Percentiles rank a stretch among this genome's conserved stretches.
phyloP scores from a whole-genome alignment of 352 stramenopile species.

The Globisporangium cylindrosporum region DNA sequence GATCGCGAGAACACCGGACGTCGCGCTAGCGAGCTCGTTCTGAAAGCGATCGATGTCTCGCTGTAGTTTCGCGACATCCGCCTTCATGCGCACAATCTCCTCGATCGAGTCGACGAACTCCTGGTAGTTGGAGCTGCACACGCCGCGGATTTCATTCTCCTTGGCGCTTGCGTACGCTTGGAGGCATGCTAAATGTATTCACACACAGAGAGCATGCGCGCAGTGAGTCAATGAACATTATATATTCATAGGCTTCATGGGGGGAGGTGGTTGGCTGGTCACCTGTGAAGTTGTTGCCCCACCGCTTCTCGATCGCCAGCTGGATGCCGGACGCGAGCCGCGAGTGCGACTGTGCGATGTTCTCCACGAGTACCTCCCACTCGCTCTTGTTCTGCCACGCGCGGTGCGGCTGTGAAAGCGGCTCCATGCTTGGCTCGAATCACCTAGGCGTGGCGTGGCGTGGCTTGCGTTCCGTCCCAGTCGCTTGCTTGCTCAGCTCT shows the following conservation, averaged over 20 bases:
- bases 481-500: neutral
- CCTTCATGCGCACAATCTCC: slow-evolving; percentile 81
- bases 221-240: neutral
- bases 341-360: slow-evolving; percentile 76
- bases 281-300: slow-evolving; percentile 75
- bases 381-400: slow-evolving; percentile 71
- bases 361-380: slow-evolving; percentile 75
- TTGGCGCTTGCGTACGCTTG: slow-evolving; percentile 58
- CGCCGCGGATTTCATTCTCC: slow-evolving; percentile 70
- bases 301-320: slow-evolving; percentile 77
- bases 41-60: slow-evolving; percentile 68
- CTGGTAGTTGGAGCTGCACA: slow-evolving; percentile 76
- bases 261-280: neutral
- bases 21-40: slow-evolving; percentile 47
- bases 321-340: slow-evolving; percentile 71
- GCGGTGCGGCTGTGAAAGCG: slow-evolving; percentile 7
- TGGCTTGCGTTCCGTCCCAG: too few relatives aligned
- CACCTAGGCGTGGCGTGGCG: neutral
- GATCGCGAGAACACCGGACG: slow-evolving; percentile 42
- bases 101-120: slow-evolving; percentile 83
- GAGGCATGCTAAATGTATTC: slow-evolving; percentile 37
- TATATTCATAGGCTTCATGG: neutral
- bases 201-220: neutral
- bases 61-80: slow-evolving; percentile 66
- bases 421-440: neutral